Percentiles rank a stretch among this genome's conserved stretches.
Conservation (phyloP, 441 rosid genomes). For the Hypseocharis bilobata region DNA sequence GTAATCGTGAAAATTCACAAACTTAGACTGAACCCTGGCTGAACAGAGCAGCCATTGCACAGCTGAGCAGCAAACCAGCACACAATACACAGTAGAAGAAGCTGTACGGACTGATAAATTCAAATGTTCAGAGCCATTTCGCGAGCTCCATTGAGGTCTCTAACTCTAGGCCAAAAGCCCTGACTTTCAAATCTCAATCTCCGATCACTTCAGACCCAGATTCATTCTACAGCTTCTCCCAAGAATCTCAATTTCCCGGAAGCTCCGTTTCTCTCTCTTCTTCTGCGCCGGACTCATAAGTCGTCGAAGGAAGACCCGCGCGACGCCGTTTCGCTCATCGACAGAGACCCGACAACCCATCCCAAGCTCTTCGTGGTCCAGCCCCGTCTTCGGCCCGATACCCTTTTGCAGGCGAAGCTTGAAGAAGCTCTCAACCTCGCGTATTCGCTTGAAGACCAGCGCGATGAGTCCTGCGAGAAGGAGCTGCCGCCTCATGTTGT, state of each 20-base stretch:
- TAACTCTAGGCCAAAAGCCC: not conserved
- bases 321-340: constrained; percentile 35
- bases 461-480: constrained; percentile 68
- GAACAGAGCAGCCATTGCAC: too few species aligned
- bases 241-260: not conserved
- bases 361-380: constrained; percentile 78
- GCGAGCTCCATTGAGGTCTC: not conserved
- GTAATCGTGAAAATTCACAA: too few species aligned
- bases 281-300: constrained; percentile 7
- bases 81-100: not conserved
- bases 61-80: too few species aligned
- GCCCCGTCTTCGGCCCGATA: constrained; percentile 61
- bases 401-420: constrained; percentile 61
- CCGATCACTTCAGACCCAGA: not conserved
- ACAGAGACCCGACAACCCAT: constrained; percentile 48
- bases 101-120: not conserved
- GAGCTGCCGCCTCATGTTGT: constrained; percentile 59
- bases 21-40: too few species aligned
- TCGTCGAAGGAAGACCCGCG: constrained; percentile 1
- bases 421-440: constrained; percentile 81
- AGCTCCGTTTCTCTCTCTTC: constrained; percentile 3
- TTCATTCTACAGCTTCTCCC: not conserved
- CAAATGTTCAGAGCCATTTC: not conserved
- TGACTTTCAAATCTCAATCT: not conserved
- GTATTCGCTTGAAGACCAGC: constrained; percentile 82